Base-by-base conservation (phyloP, 495 filamentous ascomycete species). In the Durotheca rogersii region DNA sequence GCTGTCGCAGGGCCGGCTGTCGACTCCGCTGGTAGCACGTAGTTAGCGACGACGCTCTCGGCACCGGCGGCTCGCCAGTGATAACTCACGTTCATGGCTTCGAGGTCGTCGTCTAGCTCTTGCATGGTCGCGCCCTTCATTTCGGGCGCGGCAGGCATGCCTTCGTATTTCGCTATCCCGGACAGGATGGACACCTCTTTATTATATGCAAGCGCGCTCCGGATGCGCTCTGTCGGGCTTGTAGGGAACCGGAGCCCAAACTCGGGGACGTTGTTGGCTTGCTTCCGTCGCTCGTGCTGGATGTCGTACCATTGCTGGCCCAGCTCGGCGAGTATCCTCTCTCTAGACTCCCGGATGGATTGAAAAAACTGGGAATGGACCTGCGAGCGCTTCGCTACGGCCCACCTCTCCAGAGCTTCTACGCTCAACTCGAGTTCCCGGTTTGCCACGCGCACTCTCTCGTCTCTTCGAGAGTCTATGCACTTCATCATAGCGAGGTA, bases 101-200 rank as follows among this genome's bases (percentile, higher is more conserved):
- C 84, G 29, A 96, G 72, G 69, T 98, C 93, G 40, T 89, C 86
- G 27, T 95, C 88, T 17, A 90, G 69, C 51, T 95, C 89, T 12
- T 81, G 73, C 7, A 80, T 74, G 10, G 87, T 81, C 14, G 84
- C 87, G 17, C 84, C 79, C 18, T 77, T 70, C 53, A 98, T 81
- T 7, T 84, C 76, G 14, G 93, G 93, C n/a, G 92, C 92, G 23
- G 92, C 92, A 19, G 93, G 93, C 68, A 96, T 97, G 16, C 93
- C 93, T 41, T 94, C 81, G 67, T 96, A 88, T 66, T 95, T 96
- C 5, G 90, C 89, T 46, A 97, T 79, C 14, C 93, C 92, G 6
- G 90, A 84, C 46, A 98, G 78, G 10, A 96, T 78, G 4, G 89
- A 91, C 3, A 98, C 90, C 65, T 98, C 93, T 57, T 84, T 85